phyloP scores from a whole-genome alignment of 495 filamentous ascomycete genomes.

The Chaetomium cochliodes region DNA sequence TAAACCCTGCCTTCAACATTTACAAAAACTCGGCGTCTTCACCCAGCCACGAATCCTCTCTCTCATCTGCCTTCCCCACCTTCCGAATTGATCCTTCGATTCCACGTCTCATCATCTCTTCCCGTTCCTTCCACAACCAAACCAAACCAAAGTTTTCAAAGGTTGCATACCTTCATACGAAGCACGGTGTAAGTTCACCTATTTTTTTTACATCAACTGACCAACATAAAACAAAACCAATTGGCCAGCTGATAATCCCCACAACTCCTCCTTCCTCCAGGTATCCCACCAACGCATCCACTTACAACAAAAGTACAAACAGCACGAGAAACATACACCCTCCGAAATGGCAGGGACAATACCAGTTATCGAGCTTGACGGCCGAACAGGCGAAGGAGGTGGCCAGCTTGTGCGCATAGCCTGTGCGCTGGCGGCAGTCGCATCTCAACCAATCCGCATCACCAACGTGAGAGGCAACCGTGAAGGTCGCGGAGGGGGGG shows the following conservation, averaged over 20 bases:
- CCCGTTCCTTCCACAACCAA: not conserved
- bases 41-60: not conserved
- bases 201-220: not conserved
- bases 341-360: conserved; percentile 26
- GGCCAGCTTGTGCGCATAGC: conserved; percentile 79
- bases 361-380: conserved; percentile 54
- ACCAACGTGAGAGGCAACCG: conserved; percentile 70
- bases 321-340: not conserved
- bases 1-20: not conserved
- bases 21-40: not conserved
- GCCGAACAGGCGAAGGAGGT: conserved; percentile 76
- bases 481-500: conserved; percentile 42
- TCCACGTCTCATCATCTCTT: not conserved
- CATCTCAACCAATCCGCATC: conserved; percentile 62
- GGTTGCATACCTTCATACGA: not conserved
- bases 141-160: not conserved
- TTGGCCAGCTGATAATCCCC: too few species aligned
- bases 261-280: too few species aligned
- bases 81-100: not conserved
- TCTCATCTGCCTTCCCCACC: not conserved
- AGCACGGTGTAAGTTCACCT: not conserved
- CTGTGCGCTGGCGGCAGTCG: conserved; percentile 65
- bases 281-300: not conserved
- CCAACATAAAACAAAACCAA: not conserved
- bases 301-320: not conserved